Evolutionary conservation across 768 basidiomycete species (phyloP), one percentile per base, ranked within the genome.

Genomic region (Trametes punicea): DNA sequence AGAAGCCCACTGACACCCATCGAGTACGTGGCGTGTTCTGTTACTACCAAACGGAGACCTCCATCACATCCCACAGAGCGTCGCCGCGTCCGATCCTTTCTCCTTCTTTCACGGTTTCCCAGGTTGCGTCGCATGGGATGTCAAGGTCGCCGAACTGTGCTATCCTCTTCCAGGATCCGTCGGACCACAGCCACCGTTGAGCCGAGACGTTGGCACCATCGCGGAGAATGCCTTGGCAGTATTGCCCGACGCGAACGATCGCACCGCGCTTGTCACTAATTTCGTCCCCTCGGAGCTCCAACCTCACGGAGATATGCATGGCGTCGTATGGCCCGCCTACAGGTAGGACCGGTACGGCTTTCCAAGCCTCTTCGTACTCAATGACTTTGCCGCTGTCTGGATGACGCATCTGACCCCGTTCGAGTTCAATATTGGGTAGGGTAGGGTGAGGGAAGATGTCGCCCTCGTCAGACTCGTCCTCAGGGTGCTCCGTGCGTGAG

Each of bases 331-430:
- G 27, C 9, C 51, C 51, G 16, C 51, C 50, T 23, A 41, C 44
- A 20, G 54, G 36, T 2, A 47, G 33, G n/a, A 54, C 46, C 6
- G 18, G 41, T 2, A 61, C 18, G 13, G 33, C 18, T 46, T 47
- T 51, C 60, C 60, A 61, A 41, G 52, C 56, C 55, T 61, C 60
- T 41, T 61, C 60, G 36, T 61, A 61, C 46, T 57, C 55, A 8
- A 41, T 23, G 10, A 54, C 23, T 47, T 50, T 41, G 18, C 55
- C 55, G 21, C 26, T 57, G 5, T 38, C 60, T 3, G 60, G 60
- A 21, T 55, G 55, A 2, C 25, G 26, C 60, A 61, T 61, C 3
- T 44, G 41, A 13, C 60, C 60, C 15, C 50, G 42, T 53, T 61
- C 60, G 34, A 57, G 41, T 31, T 31, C 46, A 31, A 57, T 56